A percentile compares a stretch with the other conserved stretches of the same genome.
Conservation (phyloP, 768 basidiomycete genomes). For the Lactarius tabidus region DNA sequence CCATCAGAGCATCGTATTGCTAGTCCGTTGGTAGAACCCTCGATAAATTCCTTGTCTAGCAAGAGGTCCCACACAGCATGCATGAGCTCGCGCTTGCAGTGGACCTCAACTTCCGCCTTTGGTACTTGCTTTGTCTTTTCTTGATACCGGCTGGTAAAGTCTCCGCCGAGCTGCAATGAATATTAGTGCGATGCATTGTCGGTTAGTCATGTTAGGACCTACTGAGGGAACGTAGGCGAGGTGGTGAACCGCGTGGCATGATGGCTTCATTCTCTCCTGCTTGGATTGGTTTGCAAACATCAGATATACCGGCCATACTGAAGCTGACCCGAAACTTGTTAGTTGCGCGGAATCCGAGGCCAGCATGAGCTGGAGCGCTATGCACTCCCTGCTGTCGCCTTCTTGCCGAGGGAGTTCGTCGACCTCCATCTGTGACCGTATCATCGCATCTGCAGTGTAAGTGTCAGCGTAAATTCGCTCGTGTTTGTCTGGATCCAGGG, state of each 20-base stretch:
- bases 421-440: background rate
- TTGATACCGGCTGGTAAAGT: too few relatives aligned
- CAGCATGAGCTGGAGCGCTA: background rate
- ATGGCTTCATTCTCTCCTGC: too few relatives aligned
- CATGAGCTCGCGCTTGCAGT: conserved; percentile 28
- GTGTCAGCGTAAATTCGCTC: background rate
- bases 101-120: too few relatives aligned
- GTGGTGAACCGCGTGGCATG: too few relatives aligned
- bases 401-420: background rate
- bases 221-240: too few relatives aligned
- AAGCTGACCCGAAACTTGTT: too few relatives aligned
- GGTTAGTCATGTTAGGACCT: too few relatives aligned
- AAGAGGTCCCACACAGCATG: conserved; percentile 27
- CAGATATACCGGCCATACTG: too few relatives aligned
- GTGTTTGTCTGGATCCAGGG: background rate
- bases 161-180: too few relatives aligned
- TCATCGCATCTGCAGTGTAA: background rate
- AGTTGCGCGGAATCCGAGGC: background rate
- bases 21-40: conserved; percentile 21
- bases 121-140: too few relatives aligned
- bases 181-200: too few relatives aligned
- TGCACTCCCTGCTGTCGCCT: background rate
- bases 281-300: too few relatives aligned
- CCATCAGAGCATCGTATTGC: conserved; percentile 26
- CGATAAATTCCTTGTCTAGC: conserved; percentile 25